These are phyloP conservation scores for Pleurostoma richardsiae DNA, from an alignment of 2,329 filamentous ascomycete genomes.

Conservation along the genomic window DNA sequence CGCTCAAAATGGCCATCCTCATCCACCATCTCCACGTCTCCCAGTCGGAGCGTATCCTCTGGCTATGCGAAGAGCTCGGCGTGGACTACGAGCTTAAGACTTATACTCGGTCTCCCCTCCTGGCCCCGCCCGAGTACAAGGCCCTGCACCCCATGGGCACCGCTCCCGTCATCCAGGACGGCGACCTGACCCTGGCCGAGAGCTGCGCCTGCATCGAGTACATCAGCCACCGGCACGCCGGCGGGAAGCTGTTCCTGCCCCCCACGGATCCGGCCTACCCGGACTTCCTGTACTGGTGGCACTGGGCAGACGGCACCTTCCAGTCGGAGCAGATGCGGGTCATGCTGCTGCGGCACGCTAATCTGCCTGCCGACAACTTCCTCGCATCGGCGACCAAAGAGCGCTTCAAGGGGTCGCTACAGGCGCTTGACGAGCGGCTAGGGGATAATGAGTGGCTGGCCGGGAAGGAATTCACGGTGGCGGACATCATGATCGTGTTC, in stretches of 20 bases:
- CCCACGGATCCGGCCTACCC: slow-evolving; percentile 45
- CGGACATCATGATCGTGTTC: slow-evolving; percentile 61
- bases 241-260: slow-evolving; percentile 39
- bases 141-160: slow-evolving; percentile 44
- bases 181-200: slow-evolving; percentile 50
- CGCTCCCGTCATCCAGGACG: slow-evolving; percentile 57
- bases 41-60: slow-evolving; percentile 60
- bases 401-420: slow-evolving; percentile 31
- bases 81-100: slow-evolving; percentile 39
- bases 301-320: slow-evolving; percentile 47
- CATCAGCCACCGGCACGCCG: slow-evolving; percentile 48
- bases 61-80: slow-evolving; percentile 60
- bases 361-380: slow-evolving; percentile 3
- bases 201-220: slow-evolving; percentile 58
- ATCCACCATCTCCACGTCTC: slow-evolving; percentile 52
- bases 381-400: slow-evolving; percentile 3
- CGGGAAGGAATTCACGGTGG: slow-evolving; percentile 56
- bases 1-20: slow-evolving; percentile 20
- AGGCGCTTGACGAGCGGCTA: slow-evolving; percentile 44
- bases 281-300: slow-evolving; percentile 62
- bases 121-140: slow-evolving; percentile 31
- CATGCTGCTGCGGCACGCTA: slow-evolving; percentile 25
- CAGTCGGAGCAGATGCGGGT: slow-evolving; percentile 29
- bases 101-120: slow-evolving; percentile 23
- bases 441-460: slow-evolving; percentile 46